Base-by-base conservation (phyloP, 2,329 filamentous ascomycete species). In the Phyllosticta paracitricarpa region DNA sequence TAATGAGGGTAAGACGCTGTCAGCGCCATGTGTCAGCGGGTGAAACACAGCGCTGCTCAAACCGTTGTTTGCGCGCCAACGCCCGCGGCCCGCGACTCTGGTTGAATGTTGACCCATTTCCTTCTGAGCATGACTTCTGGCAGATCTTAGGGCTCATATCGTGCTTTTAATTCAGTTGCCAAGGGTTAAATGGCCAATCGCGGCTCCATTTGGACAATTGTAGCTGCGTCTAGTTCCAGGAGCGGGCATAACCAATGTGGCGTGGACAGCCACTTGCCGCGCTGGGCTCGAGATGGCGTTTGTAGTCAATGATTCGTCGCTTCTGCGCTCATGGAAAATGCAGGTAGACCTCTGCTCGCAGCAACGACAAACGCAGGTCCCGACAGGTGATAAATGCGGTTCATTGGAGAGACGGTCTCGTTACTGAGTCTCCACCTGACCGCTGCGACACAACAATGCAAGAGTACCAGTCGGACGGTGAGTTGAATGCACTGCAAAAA, bases 271-370 rank as follows among this genome's bases (percentile, higher is more conserved):
- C 58, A 61, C 58, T 61, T 57, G 56, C 59, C 28, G 57, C 51
- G 48, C 54, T 35, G 55, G 48, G 59, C 57, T 61, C 55, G 54
- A 61, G 59, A 57, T 54, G 59, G 55, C 59, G 59, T 54, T 48
- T 30, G 40, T 19, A 28, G 54, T 54, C 59, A 26, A 28, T 57
- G 59, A 61, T 57, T 57, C 54, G 59, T 61, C 48, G 59, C 59
- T 51, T 54, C 25, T 19, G 19, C 22, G 10, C 14, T 54, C 25
- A 17, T 48, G 40, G 40, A n/a, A 48, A 48, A 48, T 19, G 40
- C n/a, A 48, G 19, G 19, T 22, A 22, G 17, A 48, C 40, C 3
- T n/a, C n/a, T n/a, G 12, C 40, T 30, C 28, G 28, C 28, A 30
- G 28, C 28, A 30, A 30, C 28, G 4, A 30, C 40, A 48, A 48